phyloP scores from a whole-genome alignment of 345 rosid genomes.

The Odontarrhena argentea region DNA sequence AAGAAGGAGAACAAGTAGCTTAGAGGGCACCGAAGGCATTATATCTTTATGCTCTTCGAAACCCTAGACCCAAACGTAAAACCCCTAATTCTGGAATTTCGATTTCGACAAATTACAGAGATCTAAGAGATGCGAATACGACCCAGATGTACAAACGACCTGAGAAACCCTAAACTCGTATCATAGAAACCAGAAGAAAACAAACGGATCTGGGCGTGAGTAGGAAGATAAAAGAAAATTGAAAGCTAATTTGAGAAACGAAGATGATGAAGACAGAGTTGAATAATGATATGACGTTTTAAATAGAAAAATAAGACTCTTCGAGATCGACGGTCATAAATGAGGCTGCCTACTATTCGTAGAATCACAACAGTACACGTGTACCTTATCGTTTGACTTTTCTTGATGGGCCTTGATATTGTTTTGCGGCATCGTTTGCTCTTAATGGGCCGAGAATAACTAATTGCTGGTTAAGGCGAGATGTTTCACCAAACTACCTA shows the following conservation, averaged over 20 bases:
- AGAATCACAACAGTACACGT: constrained; percentile 16
- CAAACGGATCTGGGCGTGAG: constrained; percentile 29
- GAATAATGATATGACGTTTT: constrained; percentile 1
- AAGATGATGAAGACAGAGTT: not conserved
- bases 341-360: constrained; percentile 18
- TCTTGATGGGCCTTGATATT: constrained; percentile 31
- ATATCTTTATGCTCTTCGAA: constrained; percentile 66
- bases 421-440: not conserved
- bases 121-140: constrained; percentile 16
- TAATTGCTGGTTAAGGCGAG: not conserved
- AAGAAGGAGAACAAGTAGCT: constrained; percentile 43
- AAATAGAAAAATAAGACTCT: not conserved
- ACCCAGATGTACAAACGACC: constrained; percentile 10
- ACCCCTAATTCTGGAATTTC: constrained; percentile 40
- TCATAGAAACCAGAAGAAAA: constrained; percentile 19
- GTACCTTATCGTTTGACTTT: constrained; percentile 8
- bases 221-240: constrained; percentile 6
- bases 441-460: constrained; percentile 17
- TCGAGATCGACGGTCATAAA: constrained; percentile 12
- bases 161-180: not conserved
- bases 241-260: constrained; percentile 33
- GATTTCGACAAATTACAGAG: constrained; percentile 16
- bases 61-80: constrained; percentile 50
- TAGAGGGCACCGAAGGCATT: constrained; percentile 85
- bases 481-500: constrained; percentile 2